Percentiles rank a stretch among this genome's conserved stretches.
These are phyloP conservation scores for Protomyces inouyei DNA, from an alignment of 1,139 yeast genomes.

Conservation along the genomic window DNA sequence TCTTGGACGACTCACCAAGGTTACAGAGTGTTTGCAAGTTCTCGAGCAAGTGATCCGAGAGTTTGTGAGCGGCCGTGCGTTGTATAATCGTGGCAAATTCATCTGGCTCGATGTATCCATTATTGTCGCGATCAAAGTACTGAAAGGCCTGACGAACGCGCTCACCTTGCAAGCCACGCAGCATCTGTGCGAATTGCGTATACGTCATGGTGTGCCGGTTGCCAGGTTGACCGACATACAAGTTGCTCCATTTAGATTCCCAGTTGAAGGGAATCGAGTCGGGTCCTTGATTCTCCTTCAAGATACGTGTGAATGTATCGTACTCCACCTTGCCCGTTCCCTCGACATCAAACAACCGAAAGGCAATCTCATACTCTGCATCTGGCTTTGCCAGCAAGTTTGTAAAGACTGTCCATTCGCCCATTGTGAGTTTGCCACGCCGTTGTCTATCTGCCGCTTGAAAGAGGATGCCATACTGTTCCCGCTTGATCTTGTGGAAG, in stretches of 20 bases:
- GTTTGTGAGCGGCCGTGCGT: constrained; percentile 44
- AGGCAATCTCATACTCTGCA: constrained; percentile 45
- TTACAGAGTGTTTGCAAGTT: constrained; percentile 43
- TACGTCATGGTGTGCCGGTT: constrained; percentile 44
- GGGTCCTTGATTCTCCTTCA: constrained; percentile 40
- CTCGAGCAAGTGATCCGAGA: constrained; percentile 42
- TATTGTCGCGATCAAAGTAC: constrained; percentile 39
- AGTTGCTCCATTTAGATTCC: constrained; percentile 44
- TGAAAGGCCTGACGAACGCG: constrained; percentile 47
- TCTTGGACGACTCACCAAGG: constrained; percentile 39
- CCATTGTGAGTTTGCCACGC: constrained; percentile 6
- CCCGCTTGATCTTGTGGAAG: constrained; percentile 44
- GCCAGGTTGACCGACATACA: constrained; percentile 43
- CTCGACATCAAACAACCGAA: constrained; percentile 43
- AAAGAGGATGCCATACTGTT: constrained; percentile 46
- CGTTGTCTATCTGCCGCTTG: constrained; percentile 38
- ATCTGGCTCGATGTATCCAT: constrained; percentile 44
- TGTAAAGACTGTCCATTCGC: constrained; percentile 24
- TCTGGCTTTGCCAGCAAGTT: constrained; percentile 35
- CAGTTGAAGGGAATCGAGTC: constrained; percentile 46
- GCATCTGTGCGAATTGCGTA: constrained; percentile 46
- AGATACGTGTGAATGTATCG: constrained; percentile 41
- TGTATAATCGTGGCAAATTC: constrained; percentile 43
- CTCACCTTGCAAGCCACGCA: constrained; percentile 46
- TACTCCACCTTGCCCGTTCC: constrained; percentile 44